Conservation (phyloP, 2,329 filamentous ascomycete genomes). For the Didymella segeticola region DNA sequence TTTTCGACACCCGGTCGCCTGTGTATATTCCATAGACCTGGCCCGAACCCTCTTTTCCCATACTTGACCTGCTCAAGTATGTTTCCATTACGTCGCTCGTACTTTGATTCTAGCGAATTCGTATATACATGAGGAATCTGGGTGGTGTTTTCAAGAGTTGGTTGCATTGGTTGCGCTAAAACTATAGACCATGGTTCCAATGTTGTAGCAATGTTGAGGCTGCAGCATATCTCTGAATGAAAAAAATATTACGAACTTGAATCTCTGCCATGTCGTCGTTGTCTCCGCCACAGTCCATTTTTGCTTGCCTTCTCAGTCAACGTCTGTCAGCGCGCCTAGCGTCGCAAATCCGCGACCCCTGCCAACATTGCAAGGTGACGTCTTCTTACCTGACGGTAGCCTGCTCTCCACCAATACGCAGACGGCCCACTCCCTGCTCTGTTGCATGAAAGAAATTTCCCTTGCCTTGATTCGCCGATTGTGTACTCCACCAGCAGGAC, state of each 20-base stretch:
- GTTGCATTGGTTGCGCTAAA: slow-evolving; percentile 18
- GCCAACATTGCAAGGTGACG: slow-evolving; percentile 9
- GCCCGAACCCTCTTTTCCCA: slow-evolving; percentile 24
- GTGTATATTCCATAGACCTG: slow-evolving; percentile 44
- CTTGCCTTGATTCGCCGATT: slow-evolving; percentile 3
- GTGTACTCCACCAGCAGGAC: slow-evolving; percentile 1
- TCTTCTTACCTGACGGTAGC: slow-evolving; percentile 2
- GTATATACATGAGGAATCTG: slow-evolving; percentile 13
- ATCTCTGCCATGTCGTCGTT: neutral
- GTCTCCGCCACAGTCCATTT: neutral
- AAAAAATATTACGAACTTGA: neutral
- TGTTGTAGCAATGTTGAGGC: slow-evolving; percentile 12
- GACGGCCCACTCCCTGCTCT: slow-evolving; percentile 2
- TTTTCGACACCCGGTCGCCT: slow-evolving; percentile 41
- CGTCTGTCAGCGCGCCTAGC: slow-evolving; percentile 8
- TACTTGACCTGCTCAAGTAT: slow-evolving; percentile 16
- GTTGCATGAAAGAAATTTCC: slow-evolving; percentile 17
- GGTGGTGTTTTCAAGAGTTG: slow-evolving; percentile 15
- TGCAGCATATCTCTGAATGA: slow-evolving; percentile 4
- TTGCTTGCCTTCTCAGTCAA: neutral
- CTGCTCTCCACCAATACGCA: slow-evolving; percentile 5
- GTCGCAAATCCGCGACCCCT: slow-evolving; percentile 5
- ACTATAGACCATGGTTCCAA: slow-evolving; percentile 17
- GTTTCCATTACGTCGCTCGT: slow-evolving; percentile 15
- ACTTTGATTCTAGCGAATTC: slow-evolving; percentile 9